phyloP scores from a whole-genome alignment of 2,329 filamentous ascomycete genomes.

The Ophiostoma ips region DNA sequence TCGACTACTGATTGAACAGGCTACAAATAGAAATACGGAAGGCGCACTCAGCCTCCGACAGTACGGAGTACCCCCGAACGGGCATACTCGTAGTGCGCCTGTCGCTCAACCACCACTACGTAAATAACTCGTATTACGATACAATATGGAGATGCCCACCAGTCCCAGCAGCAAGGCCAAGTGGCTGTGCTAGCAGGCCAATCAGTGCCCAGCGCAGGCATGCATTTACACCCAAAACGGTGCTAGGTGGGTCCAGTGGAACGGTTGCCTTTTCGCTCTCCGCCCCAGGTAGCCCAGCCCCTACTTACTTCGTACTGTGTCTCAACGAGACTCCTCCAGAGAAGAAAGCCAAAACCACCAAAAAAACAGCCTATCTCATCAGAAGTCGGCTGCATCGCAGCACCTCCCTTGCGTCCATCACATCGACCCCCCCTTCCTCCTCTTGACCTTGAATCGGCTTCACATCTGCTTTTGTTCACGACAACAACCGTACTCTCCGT shows the following conservation, averaged over 20 bases:
- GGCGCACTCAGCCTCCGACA: background rate
- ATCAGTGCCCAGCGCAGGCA: background rate
- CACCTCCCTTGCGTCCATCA: constrained; percentile 2
- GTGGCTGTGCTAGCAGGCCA: constrained; percentile 13
- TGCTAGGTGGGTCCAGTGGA: background rate
- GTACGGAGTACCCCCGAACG: too few species aligned
- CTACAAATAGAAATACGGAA: background rate
- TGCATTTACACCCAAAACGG: background rate
- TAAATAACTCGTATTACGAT: background rate
- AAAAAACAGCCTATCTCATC: constrained; percentile 3
- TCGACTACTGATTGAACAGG: background rate
- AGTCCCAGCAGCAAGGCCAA: background rate
- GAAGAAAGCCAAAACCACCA: constrained; percentile 2
- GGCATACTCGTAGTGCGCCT: too few species aligned
- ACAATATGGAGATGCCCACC: background rate
- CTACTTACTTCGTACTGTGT: background rate
- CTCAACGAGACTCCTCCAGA: background rate
- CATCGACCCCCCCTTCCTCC: background rate
- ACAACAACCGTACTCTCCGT: background rate
- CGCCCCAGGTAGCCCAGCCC: background rate
- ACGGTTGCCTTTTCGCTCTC: background rate
- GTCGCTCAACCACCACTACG: too few species aligned
- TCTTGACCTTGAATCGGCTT: background rate
- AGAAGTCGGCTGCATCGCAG: constrained; percentile 1
- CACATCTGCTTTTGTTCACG: background rate